phyloP scores from a whole-genome alignment of 2,329 filamentous ascomycete genomes.

The Aspergillus aculeatus region DNA sequence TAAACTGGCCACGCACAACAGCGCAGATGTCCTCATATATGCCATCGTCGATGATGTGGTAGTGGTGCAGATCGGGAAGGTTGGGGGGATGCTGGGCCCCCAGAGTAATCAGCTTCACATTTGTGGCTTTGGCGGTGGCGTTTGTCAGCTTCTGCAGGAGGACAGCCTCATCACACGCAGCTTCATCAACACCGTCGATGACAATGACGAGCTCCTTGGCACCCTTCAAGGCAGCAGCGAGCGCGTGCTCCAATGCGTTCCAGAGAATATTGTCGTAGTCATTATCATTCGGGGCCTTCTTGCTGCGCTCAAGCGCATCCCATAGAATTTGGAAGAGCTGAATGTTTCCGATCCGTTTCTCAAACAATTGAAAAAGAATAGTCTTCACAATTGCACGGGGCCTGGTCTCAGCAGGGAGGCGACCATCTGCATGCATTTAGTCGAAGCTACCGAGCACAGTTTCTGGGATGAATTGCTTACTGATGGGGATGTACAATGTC shows the following conservation, averaged over 20 bases:
- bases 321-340: conserved; percentile 37
- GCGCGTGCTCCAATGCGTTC: conserved; percentile 31
- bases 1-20: conserved; percentile 31
- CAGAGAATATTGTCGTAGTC: conserved; percentile 40
- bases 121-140: conserved; percentile 22
- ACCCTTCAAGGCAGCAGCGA: conserved; percentile 28
- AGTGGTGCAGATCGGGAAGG: conserved; percentile 12
- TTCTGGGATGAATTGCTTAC: conserved; percentile 14
- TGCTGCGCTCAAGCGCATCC: conserved; percentile 31
- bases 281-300: conserved; percentile 21
- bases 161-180: conserved; percentile 27
- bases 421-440: conserved; percentile 22
- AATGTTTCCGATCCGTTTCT: conserved; percentile 41
- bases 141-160: conserved; percentile 30
- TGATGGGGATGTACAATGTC: conserved; percentile 39
- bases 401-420: conserved; percentile 32
- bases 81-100: conserved; percentile 24
- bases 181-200: conserved; percentile 41
- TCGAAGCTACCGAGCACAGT: neutral
- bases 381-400: conserved; percentile 35
- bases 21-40: conserved; percentile 39
- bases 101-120: conserved; percentile 33
- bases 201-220: conserved; percentile 39
- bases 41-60: conserved; percentile 33
- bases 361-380: conserved; percentile 40